Evolutionary conservation across 495 filamentous ascomycete species (phyloP).

Genomic region (Parathielavia hyrcaniae): DNA sequence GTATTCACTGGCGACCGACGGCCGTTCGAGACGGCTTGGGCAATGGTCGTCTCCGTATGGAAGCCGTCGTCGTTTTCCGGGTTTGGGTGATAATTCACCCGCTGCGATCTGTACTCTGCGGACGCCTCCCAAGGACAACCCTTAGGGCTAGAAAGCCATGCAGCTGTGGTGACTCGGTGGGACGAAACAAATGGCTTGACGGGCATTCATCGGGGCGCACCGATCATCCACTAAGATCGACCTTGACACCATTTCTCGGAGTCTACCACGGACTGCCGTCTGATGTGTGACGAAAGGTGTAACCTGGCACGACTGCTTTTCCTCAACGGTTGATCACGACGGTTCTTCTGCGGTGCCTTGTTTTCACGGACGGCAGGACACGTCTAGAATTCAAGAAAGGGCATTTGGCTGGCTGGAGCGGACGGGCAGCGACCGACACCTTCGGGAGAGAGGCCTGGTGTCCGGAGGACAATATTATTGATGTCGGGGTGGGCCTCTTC

Average conservation of each 20-base stretch:
- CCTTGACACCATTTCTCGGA: not conserved
- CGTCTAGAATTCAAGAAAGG: not conserved
- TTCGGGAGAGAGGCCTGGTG: not conserved
- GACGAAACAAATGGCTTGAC: not conserved
- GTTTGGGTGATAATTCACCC: not conserved
- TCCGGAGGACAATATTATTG: not conserved
- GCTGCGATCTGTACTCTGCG: not conserved
- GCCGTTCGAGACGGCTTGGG: too few species aligned
- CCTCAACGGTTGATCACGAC: slow-evolving; percentile 3
- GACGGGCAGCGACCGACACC: not conserved
- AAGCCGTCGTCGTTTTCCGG: not conserved
- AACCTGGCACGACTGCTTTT: slow-evolving; percentile 5
- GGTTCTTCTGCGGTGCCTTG: not conserved
- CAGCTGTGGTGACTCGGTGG: not conserved
- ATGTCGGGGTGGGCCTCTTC: not conserved
- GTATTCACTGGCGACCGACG: too few species aligned
- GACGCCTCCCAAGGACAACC: not conserved
- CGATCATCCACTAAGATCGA: not conserved
- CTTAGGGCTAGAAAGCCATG: not conserved
- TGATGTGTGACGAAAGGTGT: not conserved
- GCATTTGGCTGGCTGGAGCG: not conserved
- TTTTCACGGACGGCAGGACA: not conserved
- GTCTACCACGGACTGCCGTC: not conserved
- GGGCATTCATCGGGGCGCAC: not conserved
- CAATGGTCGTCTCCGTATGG: too few species aligned